Evolutionary conservation across 768 basidiomycete species (phyloP).

Genomic region (Mrakia blollopis): DNA sequence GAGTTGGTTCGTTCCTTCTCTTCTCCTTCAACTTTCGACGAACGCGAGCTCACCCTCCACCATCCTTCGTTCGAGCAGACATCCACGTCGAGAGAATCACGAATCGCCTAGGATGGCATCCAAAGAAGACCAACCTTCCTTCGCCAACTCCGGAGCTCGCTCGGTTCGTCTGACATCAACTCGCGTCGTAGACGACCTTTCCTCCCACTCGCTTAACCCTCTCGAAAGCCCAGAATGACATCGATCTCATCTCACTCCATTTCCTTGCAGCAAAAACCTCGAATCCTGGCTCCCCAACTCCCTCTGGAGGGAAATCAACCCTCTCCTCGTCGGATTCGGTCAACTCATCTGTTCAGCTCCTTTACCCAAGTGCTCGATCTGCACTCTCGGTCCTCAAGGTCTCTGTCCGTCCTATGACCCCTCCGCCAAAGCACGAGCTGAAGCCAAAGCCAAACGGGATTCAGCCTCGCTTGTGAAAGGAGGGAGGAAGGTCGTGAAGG

Average conservation of each 20-base stretch:
- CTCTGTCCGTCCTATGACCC: constrained; percentile 27
- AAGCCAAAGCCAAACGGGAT: constrained; percentile 8
- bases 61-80: neutral
- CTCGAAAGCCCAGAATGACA: neutral
- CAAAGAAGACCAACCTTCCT: constrained; percentile 5
- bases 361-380: neutral
- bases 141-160: constrained; percentile 21
- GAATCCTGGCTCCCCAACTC: constrained; percentile 21
- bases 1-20: neutral
- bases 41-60: neutral
- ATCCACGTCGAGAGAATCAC: constrained; percentile 30
- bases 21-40: neutral
- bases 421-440: neutral
- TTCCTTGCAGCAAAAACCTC: constrained; percentile 13
- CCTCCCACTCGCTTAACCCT: too few species aligned
- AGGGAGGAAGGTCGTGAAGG: neutral
- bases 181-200: neutral
- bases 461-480: neutral
- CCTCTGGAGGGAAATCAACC: constrained; percentile 22
- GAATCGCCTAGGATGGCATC: constrained; percentile 28
- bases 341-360: constrained; percentile 3
- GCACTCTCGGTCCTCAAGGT: neutral
- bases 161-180: neutral
- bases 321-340: constrained; percentile 27
- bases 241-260: neutral